phyloP scores from a whole-genome alignment of 208 protist genomes.

The Leishmania major region DNA sequence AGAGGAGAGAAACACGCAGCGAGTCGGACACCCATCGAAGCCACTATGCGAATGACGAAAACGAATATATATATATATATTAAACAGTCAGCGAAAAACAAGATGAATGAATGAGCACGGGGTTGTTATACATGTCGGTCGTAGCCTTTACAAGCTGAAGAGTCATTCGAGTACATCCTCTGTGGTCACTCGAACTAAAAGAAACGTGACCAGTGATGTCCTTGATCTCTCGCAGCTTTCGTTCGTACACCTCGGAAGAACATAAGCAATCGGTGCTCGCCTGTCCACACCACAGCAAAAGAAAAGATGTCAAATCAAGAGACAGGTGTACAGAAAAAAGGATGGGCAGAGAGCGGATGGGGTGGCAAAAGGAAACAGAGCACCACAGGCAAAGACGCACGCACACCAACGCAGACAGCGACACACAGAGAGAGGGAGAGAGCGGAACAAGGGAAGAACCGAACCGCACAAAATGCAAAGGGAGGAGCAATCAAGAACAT shows the following conservation, averaged over 20 bases:
- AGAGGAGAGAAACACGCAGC: not conserved
- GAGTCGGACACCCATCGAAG: not conserved
- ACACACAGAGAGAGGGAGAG: not conserved
- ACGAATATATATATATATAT: not conserved
- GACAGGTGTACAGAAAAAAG: not conserved
- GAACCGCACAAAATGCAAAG: not conserved
- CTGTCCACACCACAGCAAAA: not conserved
- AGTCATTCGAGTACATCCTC: not conserved
- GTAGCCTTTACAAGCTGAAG: not conserved
- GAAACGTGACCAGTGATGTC: not conserved
- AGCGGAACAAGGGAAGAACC: not conserved
- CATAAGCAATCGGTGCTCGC: not conserved
- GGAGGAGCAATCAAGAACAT: slow-evolving; percentile 5
- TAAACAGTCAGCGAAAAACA: not conserved
- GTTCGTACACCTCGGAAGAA: not conserved
- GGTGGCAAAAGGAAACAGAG: not conserved
- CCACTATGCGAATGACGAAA: not conserved
- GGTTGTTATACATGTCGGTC: not conserved
- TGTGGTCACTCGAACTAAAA: not conserved
- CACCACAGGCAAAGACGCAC: not conserved
- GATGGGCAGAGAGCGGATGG: not conserved
- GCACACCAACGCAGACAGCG: not conserved
- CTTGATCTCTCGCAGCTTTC: not conserved
- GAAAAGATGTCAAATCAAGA: not conserved
- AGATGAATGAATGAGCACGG: not conserved